These are phyloP conservation scores for Chaetomium strumarium DNA, from an alignment of 2,329 filamentous ascomycete species.

Conservation along the genomic window DNA sequence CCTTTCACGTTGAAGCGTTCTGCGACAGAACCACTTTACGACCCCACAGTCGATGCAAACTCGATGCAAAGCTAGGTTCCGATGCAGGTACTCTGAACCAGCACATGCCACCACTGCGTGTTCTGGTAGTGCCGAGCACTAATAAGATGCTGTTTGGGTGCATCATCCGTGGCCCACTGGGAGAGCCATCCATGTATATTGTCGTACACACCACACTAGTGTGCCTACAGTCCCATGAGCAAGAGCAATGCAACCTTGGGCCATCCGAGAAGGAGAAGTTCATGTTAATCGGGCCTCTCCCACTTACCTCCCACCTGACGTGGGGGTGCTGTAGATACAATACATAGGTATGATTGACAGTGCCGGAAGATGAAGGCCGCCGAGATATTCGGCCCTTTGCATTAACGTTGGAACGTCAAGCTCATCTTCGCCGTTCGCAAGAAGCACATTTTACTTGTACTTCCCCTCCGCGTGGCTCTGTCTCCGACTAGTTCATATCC, in stretches of 20 bases:
- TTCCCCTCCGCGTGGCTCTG: too few relatives aligned
- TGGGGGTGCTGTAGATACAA: constrained; percentile 7
- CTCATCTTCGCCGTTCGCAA: too few relatives aligned
- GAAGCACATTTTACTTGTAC: too few relatives aligned
- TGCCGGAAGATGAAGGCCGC: too few relatives aligned
- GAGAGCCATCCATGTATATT: too few relatives aligned
- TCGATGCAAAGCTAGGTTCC: not conserved
- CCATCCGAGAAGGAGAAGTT: constrained; percentile 7
- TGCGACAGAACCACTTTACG: not conserved
- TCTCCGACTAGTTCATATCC: too few relatives aligned
- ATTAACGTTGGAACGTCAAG: too few relatives aligned
- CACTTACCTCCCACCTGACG: constrained; percentile 5
- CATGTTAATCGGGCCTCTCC: too few relatives aligned
- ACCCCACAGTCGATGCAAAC: not conserved
- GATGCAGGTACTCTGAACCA: not conserved
- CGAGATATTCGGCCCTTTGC: too few relatives aligned
- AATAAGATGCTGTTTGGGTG: not conserved
- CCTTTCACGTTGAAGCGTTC: not conserved
- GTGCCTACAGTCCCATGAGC: not conserved
- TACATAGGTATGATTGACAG: too few relatives aligned
- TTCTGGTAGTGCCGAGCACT: not conserved
- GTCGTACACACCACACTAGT: too few relatives aligned
- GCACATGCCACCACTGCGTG: not conserved
- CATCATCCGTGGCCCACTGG: constrained; percentile 6
- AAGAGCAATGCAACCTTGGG: constrained; percentile 14